Base-by-base conservation (phyloP, 805 yeast species). In the Ogataea pini region DNA sequence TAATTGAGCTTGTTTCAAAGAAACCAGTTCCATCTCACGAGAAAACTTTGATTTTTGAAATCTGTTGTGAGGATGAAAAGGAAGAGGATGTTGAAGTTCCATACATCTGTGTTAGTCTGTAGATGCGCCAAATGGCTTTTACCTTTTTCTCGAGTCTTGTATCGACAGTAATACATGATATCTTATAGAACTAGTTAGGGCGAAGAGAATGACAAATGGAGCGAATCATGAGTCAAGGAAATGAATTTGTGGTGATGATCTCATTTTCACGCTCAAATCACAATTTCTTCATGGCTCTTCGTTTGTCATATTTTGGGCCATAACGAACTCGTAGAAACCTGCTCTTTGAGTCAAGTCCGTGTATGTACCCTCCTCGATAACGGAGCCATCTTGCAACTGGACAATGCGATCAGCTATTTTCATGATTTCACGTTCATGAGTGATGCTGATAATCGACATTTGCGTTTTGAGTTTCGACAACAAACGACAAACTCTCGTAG, bases 71-170 rank as follows among this genome's bases (percentile, higher is more conserved):
- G 61, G 99, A 94, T 66, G 75, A 80, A 62, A 78, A 84, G 39
- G 99, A 92, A 29, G 98, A 94, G 65, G 99, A 94, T 65, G 97
- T 90, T 17, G 98, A 91, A 60, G 89, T 90, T 54, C 99, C 99
- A 27, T 90, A 81, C 64, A 79, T 91, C 52, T 82, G 87, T 48
- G 79, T 91, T 48, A 79, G 77, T 58, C 61, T 83, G 25, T n/a
- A n/a, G 25, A 22, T 22, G 25, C n/a, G n/a, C n/a, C n/a, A n/a
- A n/a, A n/a, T n/a, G n/a, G n/a, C 10, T 32, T 16, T 4, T 7
- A 32, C 18, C 7, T 10, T 7, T 14, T 6, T n/a, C 33, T n/a
- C n/a, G n/a, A n/a, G 17, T 36, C 7, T 3, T 20, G 18, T 36
- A 36, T 20, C 12, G 40, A 20, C 29, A 36, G 14, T 22, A 20